A percentile compares a stretch with the other conserved stretches of the same genome.
Conservation (phyloP, 257 asterid species). For the Plantago elongata region DNA sequence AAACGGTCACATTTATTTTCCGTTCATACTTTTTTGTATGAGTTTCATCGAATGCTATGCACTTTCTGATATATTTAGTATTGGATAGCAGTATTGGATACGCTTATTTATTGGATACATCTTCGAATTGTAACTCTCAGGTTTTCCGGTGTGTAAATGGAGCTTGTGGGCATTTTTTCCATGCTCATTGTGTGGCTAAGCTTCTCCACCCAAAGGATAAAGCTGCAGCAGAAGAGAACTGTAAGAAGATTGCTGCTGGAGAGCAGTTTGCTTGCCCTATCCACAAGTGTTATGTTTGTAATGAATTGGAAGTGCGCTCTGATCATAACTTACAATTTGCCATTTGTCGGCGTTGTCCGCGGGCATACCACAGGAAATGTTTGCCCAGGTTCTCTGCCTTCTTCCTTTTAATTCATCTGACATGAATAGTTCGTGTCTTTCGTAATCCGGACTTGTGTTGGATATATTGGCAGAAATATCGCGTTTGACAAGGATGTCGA, state of each 20-base stretch:
- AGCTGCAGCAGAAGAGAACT: conserved; percentile 43
- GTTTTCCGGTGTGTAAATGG: conserved; percentile 86
- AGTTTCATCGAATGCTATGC: no score
- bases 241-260: conserved; percentile 58
- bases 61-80: no score
- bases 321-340: conserved; percentile 61
- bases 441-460: conserved; percentile 11
- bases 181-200: conserved; percentile 73
- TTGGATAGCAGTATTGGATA: neutral
- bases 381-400: conserved; percentile 61
- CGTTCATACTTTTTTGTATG: no score
- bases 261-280: conserved; percentile 76
- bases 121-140: conserved; percentile 31
- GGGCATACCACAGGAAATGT: conserved; percentile 83
- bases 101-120: neutral
- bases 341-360: conserved; percentile 97
- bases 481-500: conserved; percentile 39
- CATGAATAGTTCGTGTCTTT: neutral
- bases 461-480: conserved; percentile 44
- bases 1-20: no score
- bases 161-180: conserved; percentile 88
- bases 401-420: conserved; percentile 1
- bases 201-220: conserved; percentile 50
- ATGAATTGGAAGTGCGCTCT: conserved; percentile 59
- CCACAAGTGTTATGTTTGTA: conserved; percentile 66